phyloP scores from a whole-genome alignment of 345 rosid species.

The Passiflora organensis region DNA sequence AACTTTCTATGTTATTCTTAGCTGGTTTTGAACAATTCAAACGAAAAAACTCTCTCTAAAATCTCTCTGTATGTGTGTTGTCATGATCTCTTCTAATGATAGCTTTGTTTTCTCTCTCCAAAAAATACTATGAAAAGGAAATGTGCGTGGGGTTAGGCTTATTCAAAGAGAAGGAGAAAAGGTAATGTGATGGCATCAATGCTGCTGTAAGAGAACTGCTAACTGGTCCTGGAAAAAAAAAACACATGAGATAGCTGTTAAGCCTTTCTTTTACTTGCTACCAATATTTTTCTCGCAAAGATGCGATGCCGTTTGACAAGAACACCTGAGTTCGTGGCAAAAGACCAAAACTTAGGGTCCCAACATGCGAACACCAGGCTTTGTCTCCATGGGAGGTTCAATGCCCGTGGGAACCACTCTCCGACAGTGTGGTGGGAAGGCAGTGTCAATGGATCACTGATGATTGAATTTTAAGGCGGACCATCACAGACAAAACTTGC shows the following conservation, averaged over 20 bases:
- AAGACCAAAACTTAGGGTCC: conserved; percentile 3
- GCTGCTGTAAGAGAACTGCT: conserved; percentile 41
- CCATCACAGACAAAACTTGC: no score
- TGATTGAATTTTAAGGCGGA: no score
- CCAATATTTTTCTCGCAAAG: background rate
- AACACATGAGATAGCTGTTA: conserved; percentile 38
- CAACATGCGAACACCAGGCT: no score
- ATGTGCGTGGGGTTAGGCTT: conserved; percentile 4
- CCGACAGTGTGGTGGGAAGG: conserved; percentile 24
- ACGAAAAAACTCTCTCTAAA: no score
- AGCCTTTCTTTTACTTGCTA: conserved; percentile 20
- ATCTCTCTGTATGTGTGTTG: no score
- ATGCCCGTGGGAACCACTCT: conserved; percentile 18
- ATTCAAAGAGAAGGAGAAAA: conserved; percentile 3
- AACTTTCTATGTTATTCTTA: no score
- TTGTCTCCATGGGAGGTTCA: background rate
- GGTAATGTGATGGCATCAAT: conserved; percentile 37
- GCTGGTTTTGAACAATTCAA: no score
- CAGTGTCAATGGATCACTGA: conserved; percentile 19
- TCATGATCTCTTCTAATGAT: no score
- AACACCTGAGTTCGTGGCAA: background rate
- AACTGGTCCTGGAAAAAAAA: conserved; percentile 3
- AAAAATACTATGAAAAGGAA: conserved; percentile 31
- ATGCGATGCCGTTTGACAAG: conserved; percentile 21
- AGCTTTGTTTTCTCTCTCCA: no score